These are phyloP conservation scores for Pisolithus sp. DNA, from an alignment of 768 basidiomycete species.

Conservation along the genomic window DNA sequence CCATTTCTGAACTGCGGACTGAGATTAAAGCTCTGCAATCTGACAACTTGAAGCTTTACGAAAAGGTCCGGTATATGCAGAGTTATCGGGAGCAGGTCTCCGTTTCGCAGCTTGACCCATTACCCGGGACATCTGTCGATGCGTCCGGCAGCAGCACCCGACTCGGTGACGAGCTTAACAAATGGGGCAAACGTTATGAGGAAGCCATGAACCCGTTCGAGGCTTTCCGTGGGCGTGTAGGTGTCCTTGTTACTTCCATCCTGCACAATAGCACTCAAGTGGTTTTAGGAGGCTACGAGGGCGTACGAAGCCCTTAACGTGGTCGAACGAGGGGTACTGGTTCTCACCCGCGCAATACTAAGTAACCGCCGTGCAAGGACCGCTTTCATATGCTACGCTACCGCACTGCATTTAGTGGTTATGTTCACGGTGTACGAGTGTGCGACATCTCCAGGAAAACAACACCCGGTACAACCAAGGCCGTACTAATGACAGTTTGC, in stretches of 20 bases:
- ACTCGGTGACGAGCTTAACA: slow-evolving; percentile 71
- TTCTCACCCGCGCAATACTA: slow-evolving; percentile 78
- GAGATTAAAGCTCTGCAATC: slow-evolving; percentile 90
- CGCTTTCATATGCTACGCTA: slow-evolving; percentile 83
- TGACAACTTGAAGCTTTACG: slow-evolving; percentile 96
- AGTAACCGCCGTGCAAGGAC: slow-evolving; percentile 87
- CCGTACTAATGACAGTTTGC: slow-evolving; percentile 25
- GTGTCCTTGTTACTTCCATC: slow-evolving; percentile 26
- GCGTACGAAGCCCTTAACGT: slow-evolving; percentile 90
- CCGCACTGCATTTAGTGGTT: slow-evolving; percentile 73
- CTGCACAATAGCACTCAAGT: background rate
- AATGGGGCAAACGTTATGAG: slow-evolving; percentile 88
- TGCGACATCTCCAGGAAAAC: slow-evolving; percentile 43
- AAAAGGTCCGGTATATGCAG: slow-evolving; percentile 99
- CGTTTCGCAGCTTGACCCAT: slow-evolving; percentile 62
- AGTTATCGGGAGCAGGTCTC: slow-evolving; percentile 78
- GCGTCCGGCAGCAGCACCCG: slow-evolving; percentile 22
- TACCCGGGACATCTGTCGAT: slow-evolving; percentile 37
- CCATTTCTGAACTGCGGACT: slow-evolving; percentile 86
- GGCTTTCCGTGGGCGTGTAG: slow-evolving; percentile 88
- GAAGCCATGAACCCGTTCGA: slow-evolving; percentile 98
- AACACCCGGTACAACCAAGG: slow-evolving; percentile 46
- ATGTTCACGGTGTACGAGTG: slow-evolving; percentile 76
- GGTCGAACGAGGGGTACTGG: slow-evolving; percentile 81
- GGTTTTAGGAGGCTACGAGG: slow-evolving; percentile 79